Base-by-base conservation (phyloP, 2,329 filamentous ascomycete species). In the Fusarium chaquense region DNA sequence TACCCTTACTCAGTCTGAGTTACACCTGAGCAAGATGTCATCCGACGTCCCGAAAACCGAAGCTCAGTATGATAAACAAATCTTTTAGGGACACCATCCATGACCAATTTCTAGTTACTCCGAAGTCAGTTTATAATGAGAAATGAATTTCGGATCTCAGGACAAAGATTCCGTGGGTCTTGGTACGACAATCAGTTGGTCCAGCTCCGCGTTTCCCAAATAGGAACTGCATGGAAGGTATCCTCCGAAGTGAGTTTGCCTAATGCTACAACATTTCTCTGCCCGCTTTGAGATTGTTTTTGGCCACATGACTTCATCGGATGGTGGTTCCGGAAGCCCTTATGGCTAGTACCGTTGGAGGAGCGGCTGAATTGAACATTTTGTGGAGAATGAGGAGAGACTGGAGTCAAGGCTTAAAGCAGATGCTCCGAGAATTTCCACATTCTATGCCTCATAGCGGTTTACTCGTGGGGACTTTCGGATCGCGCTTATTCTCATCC, bases 161-260 rank as follows among this genome's bases (percentile, higher is more conserved):
- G 62, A 30, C 20, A 30, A 32, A 1, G 7, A 33, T 66, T 40
- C 62, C 62, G 62, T 55, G 13, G 28, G 40, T 20, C 40, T 30
- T 62, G 62, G 62, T 38, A 45, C 46, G 63, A 53, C 40, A 24
- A 33, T 53, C 51, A 20, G 15, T 20, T 30, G 15, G 16, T 57
- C 15, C 51, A 50, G n/a, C 70, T 62, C 55, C 63, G 60, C 26
- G 18, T 26, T 63, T 59, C 57, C 61, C 53, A 50, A 58, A 57
- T 50, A 55, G 61, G 70, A 56, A 70, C 38, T 44, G 15, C 36
- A 61, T 46, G 67, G 67, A 66, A 47, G 55, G 30, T 50, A 49
- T 35, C 58, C 60, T 72, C 70, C 70, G 70, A 71, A 55, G 56
- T 63, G 67, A 60, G 47, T 50, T 45, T 33, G 54, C 22, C 35